These are phyloP conservation scores for Plasmodium knowlesi DNA, from an alignment of 169 alveolate genomes.

Conservation along the genomic window DNA sequence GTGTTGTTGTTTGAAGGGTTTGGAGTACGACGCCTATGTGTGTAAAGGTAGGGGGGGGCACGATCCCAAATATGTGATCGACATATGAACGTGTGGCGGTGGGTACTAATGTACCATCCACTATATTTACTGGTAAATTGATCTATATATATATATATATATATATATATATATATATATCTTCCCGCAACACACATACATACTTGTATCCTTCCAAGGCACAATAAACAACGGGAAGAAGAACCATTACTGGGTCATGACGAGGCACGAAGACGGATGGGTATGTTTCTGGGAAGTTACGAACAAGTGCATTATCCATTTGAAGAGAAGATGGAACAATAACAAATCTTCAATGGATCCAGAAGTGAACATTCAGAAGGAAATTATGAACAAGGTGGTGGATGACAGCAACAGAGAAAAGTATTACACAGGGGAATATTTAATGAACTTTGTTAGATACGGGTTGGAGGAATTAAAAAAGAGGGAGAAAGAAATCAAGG, in stretches of 20 bases:
- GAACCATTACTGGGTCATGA: constrained; percentile 83
- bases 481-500: constrained; percentile 39
- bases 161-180: too few relatives aligned
- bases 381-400: constrained; percentile 45
- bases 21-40: constrained; percentile 82
- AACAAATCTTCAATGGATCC: constrained; percentile 28
- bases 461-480: constrained; percentile 68
- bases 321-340: constrained; percentile 59
- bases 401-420: constrained; percentile 2
- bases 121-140: background rate
- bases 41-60: constrained; percentile 76
- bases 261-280: constrained; percentile 82
- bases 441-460: constrained; percentile 29
- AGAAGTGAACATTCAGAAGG: constrained; percentile 29
- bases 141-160: too few relatives aligned
- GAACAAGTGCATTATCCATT: constrained; percentile 73
- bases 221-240: constrained; percentile 80
- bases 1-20: constrained; percentile 79
- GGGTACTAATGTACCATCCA: background rate
- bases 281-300: constrained; percentile 85
- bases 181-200: too few relatives aligned
- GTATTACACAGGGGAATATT: constrained; percentile 71
- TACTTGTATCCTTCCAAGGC: constrained; percentile 3
- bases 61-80: too few relatives aligned
- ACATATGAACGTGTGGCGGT: background rate